Conservation (phyloP, 257 asterid genomes). For the Salvia hispanica region DNA sequence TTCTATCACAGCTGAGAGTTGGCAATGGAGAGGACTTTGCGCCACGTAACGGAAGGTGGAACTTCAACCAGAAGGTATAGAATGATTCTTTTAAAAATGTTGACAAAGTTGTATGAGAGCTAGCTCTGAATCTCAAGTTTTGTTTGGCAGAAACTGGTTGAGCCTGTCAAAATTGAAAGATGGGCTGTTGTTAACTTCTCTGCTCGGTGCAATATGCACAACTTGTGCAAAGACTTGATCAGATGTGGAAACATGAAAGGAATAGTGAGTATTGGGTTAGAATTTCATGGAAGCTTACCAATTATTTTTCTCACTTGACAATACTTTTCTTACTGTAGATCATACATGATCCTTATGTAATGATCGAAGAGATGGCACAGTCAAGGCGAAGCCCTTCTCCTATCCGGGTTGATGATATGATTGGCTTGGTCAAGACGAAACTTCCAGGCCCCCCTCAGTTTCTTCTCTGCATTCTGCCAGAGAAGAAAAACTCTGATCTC, state of each 20-base stretch:
- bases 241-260: constrained; percentile 64
- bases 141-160: constrained; percentile 47
- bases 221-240: constrained; percentile 35
- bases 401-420: constrained; percentile 64
- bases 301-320: neutral
- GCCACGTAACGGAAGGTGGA: constrained; percentile 72
- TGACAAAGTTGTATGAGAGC: neutral
- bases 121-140: constrained; percentile 26
- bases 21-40: constrained; percentile 51
- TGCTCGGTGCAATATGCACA: constrained; percentile 43
- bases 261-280: constrained; percentile 48
- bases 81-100: constrained; percentile 13
- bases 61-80: constrained; percentile 65
- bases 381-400: constrained; percentile 48
- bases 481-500: constrained; percentile 63
- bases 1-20: constrained; percentile 48
- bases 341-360: constrained; percentile 30
- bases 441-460: constrained; percentile 58
- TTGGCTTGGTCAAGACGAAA: constrained; percentile 31
- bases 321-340: constrained; percentile 29
- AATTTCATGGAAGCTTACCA: neutral
- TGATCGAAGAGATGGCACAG: constrained; percentile 47
- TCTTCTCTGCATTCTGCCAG: constrained; percentile 67
- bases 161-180: constrained; percentile 43
- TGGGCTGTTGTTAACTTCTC: constrained; percentile 75